Percentiles rank a stretch among this genome's conserved stretches.
Conservation (phyloP, 768 basidiomycete genomes). For the Paxillus ammoniavirescens region DNA sequence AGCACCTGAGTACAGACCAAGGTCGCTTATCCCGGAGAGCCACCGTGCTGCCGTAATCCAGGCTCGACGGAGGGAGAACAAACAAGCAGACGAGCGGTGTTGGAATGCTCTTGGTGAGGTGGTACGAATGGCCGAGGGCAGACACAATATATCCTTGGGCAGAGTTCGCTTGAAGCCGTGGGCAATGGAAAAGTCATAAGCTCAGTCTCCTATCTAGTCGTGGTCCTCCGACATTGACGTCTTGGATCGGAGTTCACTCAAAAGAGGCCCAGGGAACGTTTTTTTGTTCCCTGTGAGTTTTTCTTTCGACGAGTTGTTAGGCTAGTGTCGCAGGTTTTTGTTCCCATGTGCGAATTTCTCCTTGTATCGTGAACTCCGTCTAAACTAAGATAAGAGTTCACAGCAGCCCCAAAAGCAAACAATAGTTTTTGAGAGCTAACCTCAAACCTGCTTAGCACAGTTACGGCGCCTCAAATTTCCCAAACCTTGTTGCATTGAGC, state of each 20-base stretch:
- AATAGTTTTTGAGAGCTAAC: slow-evolving; percentile 5
- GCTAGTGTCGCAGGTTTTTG: neutral
- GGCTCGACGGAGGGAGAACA: slow-evolving; percentile 21
- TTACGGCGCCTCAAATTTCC: neutral
- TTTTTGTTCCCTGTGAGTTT: slow-evolving; percentile 5
- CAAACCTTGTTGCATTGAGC: slow-evolving; percentile 14
- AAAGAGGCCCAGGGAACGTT: neutral
- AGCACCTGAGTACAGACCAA: slow-evolving; percentile 22
- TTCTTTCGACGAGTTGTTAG: neutral
- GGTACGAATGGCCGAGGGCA: slow-evolving; percentile 58
- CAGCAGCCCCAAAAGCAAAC: slow-evolving; percentile 4
- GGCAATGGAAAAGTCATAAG: slow-evolving; percentile 13
- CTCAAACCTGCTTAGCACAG: neutral
- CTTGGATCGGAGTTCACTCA: no score
- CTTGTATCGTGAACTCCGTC: neutral
- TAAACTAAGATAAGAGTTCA: neutral
- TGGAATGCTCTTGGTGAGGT: slow-evolving; percentile 53
- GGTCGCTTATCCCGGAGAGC: slow-evolving; percentile 7
- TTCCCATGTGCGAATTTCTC: neutral
- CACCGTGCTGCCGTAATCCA: slow-evolving; percentile 12
- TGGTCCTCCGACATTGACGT: neutral
- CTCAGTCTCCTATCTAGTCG: neutral
- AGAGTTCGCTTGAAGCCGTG: slow-evolving; percentile 36
- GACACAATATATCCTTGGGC: slow-evolving; percentile 49
- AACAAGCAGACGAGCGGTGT: slow-evolving; percentile 34